phyloP scores from a whole-genome alignment of 116 monocot species.

The Zostera marina region DNA sequence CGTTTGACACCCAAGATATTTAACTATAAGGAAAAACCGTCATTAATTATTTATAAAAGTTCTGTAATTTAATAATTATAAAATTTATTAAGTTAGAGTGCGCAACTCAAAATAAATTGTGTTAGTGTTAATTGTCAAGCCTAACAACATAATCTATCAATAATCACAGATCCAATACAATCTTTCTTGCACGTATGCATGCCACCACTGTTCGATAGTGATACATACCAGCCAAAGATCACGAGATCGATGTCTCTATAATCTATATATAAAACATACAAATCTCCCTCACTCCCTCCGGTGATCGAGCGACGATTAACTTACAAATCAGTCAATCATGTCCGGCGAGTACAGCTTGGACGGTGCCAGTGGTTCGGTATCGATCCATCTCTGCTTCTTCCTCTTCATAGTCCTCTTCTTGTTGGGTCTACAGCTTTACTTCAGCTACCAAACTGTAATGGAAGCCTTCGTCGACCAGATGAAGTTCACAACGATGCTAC shows the following conservation, averaged over 20 bases:
- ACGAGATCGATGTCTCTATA: background rate
- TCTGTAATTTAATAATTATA: too few species aligned
- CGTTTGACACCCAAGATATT: too few species aligned
- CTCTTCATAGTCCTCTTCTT: conserved; percentile 31
- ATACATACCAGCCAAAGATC: background rate
- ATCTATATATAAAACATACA: background rate
- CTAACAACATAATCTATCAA: too few species aligned
- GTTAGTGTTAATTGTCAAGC: too few species aligned
- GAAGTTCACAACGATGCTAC: conserved; percentile 29
- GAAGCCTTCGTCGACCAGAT: conserved; percentile 39
- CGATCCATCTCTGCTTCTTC: conserved; percentile 47
- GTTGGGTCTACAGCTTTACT: conserved; percentile 40
- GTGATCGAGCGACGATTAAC: background rate
- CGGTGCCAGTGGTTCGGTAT: conserved; percentile 19
- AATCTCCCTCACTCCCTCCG: background rate
- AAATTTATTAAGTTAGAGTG: too few species aligned
- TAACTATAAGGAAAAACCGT: too few species aligned
- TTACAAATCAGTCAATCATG: too few species aligned
- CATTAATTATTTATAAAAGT: too few species aligned
- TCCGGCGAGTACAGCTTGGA: too few species aligned
- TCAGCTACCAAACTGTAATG: conserved; percentile 39
- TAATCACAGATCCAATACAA: too few species aligned
- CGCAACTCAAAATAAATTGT: too few species aligned
- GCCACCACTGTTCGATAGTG: too few species aligned
- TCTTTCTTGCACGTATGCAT: background rate